Evolutionary conservation across 106 monocot genomes (phyloP), one percentile per base, ranked within the genome.

Genomic region (Dendrobium huoshanense): DNA sequence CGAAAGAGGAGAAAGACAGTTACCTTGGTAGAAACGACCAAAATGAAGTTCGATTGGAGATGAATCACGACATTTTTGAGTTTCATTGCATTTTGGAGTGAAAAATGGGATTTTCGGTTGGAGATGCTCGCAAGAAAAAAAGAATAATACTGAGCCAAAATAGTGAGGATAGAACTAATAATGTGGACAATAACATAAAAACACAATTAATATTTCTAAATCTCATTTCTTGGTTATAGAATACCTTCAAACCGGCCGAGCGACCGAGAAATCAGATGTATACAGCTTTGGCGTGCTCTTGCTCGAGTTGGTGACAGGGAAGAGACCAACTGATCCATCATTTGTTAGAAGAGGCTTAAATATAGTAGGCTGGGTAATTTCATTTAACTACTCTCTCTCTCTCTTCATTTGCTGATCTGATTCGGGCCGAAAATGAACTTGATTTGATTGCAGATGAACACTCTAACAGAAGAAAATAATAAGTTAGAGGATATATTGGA

Each of bases 201-300:
- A 10, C 16, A 5, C 16, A 0, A 54, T 0, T 54, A 10, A 16
- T 16, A 54, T 54, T 56, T 19, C 13, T 56, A 61, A 61, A 22
- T n/a, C 22, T 22, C 61, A 22, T 61, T 61, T 61, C 22, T 22
- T 22, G 20, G 4, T 61, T 8, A 72, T 84, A 98, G 94, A 98
- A 75, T 98, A 98, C 74, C 79, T 98, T 54, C 89, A 98, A 47
- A 85, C 84, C 81, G 97, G 97, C 11, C 87, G 76, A 72, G 89
- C 84, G 67, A 98, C 97, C 0, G 91, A 87, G 48, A 98, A 94
- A 56, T 89, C 91, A 15, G 97, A 98, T 80, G 89, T 98, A 37
- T 94, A 98, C 65, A 89, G 92, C 77, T 98, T 94, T 80, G 97
- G 97, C 1, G 92, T 98, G 83, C 87, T 98, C 44, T 79, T 98